Base-by-base conservation (phyloP, 164 flowering plant genomes). In the Magnolia sinica region DNA sequence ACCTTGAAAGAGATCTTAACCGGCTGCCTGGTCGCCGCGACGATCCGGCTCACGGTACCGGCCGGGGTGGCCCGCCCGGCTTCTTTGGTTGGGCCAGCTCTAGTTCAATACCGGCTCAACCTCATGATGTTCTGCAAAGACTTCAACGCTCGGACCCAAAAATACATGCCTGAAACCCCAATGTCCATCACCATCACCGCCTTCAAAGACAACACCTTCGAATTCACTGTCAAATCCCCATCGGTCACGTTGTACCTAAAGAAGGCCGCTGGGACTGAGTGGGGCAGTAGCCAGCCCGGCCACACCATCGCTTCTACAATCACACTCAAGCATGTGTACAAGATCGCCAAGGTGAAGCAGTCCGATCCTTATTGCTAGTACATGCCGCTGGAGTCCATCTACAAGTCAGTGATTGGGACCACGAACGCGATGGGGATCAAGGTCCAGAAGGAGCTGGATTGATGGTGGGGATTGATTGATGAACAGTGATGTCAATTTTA, bases 121-220 rank as follows among this genome's bases (percentile, higher is more conserved):
- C 88, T 94, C 8, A 96, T 96, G 99, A 95, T 97, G 0, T 96
- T 96, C 83, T 94, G 98, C 93, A 96, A 96, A 87, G 99, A 96
- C 83, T 96, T 96, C 94, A 96, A 95, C 74, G 99, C 99, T 7
- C 85, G 98, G 2, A 95, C 99, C 8, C 99, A 95, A 77, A 93
- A 92, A 84, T 92, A 88, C 89, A 95, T 92, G 72, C 87, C 96
- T 0, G 97, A 91, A 63, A 92, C 97, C 7, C 98, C 98, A 18
- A 92, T 95, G 98, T 81, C 97, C 1, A 97, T 93, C 14, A 87
- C 86, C 5, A 90, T 95, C 78, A 93, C 96, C 0, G 99, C 97
- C 1, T 95, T 86, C 85, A 91, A 89, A 58, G 99, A 95, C 79
- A 91, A 92, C 86, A 91, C 99, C 2, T 95, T 95, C 75, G 99